These are phyloP conservation scores for Cenchrus fungigraminus DNA, from an alignment of 176 grass and related monocot species.

Conservation along the genomic window DNA sequence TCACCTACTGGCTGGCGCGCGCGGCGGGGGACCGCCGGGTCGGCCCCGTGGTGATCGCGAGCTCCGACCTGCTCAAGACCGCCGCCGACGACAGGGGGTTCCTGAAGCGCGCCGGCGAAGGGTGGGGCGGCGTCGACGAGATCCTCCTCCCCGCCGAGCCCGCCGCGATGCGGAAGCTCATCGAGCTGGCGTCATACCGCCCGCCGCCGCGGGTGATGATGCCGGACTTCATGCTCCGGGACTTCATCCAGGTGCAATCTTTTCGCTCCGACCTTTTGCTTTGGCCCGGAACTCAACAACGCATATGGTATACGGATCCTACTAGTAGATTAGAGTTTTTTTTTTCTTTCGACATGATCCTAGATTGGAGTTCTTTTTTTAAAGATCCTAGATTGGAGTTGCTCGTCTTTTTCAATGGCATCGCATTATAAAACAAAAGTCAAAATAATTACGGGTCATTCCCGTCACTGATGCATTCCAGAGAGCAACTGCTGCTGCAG, in stretches of 20 bases:
- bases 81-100: slow-evolving; percentile 63
- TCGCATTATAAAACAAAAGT: background rate
- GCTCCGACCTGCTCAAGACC: slow-evolving; percentile 78
- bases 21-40: slow-evolving; percentile 38
- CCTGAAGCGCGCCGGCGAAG: slow-evolving; percentile 47
- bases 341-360: no score
- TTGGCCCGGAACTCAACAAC: background rate
- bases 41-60: slow-evolving; percentile 73
- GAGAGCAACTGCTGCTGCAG: no score
- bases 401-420: background rate
- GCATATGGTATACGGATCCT: background rate
- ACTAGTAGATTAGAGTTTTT: background rate
- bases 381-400: background rate
- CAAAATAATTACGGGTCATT: background rate
- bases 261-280: background rate
- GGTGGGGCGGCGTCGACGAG: slow-evolving; percentile 22
- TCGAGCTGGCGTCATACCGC: slow-evolving; percentile 45
- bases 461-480: no score
- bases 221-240: slow-evolving; percentile 68
- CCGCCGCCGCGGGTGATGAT: slow-evolving; percentile 29
- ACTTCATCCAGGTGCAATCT: slow-evolving; percentile 29
- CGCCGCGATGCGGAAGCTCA: slow-evolving; percentile 31
- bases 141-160: slow-evolving; percentile 53
- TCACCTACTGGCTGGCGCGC: slow-evolving; percentile 70
- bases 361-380: background rate